A percentile compares a stretch with the other conserved stretches of the same genome.
Evolutionary conservation across 2,329 filamentous ascomycete species (phyloP).

Genomic region (Didymella exigua): DNA sequence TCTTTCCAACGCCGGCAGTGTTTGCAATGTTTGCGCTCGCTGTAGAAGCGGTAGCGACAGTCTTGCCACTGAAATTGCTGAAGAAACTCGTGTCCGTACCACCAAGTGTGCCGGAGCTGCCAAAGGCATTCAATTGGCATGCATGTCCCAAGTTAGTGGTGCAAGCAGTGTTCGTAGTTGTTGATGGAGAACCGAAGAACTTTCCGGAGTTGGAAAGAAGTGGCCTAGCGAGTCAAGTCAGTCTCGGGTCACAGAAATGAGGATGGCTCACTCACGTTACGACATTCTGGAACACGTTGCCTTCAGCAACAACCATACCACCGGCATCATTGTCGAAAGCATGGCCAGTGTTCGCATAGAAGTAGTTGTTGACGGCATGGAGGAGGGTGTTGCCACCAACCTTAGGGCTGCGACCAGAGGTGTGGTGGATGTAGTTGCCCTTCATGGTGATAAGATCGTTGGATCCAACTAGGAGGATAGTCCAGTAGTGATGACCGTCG

Average conservation of each 20-base stretch:
- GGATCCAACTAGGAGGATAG: constrained; percentile 60
- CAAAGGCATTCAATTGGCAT: constrained; percentile 57
- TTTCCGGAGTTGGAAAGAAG: constrained; percentile 48
- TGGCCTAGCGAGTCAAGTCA: constrained; percentile 16
- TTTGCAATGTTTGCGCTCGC: constrained; percentile 45
- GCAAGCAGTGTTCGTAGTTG: constrained; percentile 51
- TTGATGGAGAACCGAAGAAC: constrained; percentile 46
- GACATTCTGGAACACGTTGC: constrained; percentile 63
- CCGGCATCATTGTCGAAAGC: constrained; percentile 56
- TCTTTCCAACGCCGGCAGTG: constrained; percentile 55
- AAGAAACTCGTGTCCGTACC: constrained; percentile 55
- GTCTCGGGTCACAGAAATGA: not conserved
- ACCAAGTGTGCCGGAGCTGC: constrained; percentile 27
- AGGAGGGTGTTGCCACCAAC: constrained; percentile 59
- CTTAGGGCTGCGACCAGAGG: constrained; percentile 61
- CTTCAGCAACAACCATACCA: constrained; percentile 57
- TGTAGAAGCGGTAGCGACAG: constrained; percentile 53
- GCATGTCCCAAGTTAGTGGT: constrained; percentile 52
- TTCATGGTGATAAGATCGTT: constrained; percentile 62
- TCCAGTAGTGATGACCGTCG: constrained; percentile 65
- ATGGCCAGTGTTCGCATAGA: constrained; percentile 59
- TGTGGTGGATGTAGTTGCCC: constrained; percentile 64
- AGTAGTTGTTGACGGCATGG: constrained; percentile 67
- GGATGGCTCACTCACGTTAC: constrained; percentile 24
- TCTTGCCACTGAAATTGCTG: constrained; percentile 58